These are phyloP conservation scores for Meira nashicola DNA, from an alignment of 1,284 basidiomycete species.

Conservation along the genomic window DNA sequence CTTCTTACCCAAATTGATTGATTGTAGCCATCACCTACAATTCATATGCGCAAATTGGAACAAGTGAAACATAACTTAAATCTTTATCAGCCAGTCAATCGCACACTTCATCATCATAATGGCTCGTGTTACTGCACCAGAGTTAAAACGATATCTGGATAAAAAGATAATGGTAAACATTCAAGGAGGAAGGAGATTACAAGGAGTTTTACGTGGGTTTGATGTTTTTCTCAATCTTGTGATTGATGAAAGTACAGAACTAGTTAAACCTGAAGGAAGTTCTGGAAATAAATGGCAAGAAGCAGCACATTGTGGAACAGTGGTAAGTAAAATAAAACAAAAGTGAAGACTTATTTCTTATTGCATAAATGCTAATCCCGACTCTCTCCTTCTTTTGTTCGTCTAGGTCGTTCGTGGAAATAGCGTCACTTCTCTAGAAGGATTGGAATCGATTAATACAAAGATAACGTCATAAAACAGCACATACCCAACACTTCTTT, in stretches of 20 bases:
- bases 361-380: background rate
- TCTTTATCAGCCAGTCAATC: too few relatives aligned
- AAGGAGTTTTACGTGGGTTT: conserved; percentile 90
- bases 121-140: conserved; percentile 50
- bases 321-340: conserved; percentile 26
- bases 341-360: background rate
- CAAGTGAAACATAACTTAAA: background rate
- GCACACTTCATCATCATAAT: conserved; percentile 18
- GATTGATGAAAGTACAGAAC: conserved; percentile 89
- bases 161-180: conserved; percentile 91
- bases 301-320: conserved; percentile 42
- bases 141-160: conserved; percentile 77
- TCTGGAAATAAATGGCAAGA: conserved; percentile 56
- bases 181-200: conserved; percentile 92
- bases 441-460: conserved; percentile 42
- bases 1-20: too few relatives aligned
- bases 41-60: background rate
- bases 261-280: conserved; percentile 71
- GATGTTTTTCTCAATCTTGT: conserved; percentile 99
- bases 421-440: conserved; percentile 50
- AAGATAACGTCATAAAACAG: conserved; percentile 2
- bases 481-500: too few relatives aligned
- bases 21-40: background rate
- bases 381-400: background rate
- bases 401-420: conserved; percentile 45